Evolutionary conservation across 148 eudicot species (phyloP).

Genomic region (Rhododendron kiyosumense): DNA sequence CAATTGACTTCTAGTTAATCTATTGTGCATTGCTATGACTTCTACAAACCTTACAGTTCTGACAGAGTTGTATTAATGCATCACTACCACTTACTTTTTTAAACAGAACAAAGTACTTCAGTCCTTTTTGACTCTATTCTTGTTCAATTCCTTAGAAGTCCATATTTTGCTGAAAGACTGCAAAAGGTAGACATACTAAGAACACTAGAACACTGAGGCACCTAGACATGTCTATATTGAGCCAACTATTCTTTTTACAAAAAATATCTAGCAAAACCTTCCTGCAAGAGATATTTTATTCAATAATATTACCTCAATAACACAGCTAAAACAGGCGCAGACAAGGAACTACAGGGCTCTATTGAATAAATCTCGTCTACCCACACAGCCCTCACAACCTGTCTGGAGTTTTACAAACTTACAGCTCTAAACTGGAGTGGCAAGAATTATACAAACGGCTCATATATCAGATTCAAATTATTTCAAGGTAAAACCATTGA

Average conservation of each 20-base stretch:
- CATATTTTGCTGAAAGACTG: not conserved
- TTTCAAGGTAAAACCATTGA: not conserved
- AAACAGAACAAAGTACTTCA: not conserved
- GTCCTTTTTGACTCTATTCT: not conserved
- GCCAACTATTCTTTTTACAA: not conserved
- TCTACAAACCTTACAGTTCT: not conserved
- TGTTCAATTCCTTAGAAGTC: not conserved
- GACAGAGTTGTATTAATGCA: not conserved
- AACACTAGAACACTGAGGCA: not conserved
- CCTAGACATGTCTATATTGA: not conserved
- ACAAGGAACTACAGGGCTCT: not conserved
- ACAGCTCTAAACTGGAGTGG: too few species aligned
- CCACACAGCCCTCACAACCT: not conserved
- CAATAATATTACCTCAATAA: not conserved
- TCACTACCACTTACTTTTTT: not conserved
- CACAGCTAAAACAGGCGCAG: not conserved
- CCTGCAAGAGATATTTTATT: not conserved
- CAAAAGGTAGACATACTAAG: not conserved
- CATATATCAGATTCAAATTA: not conserved
- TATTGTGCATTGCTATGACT: not conserved
- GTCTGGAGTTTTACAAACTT: not conserved
- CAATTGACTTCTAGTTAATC: not conserved
- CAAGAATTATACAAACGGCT: not conserved
- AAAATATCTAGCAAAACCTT: not conserved
- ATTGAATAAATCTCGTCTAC: not conserved